A percentile compares a stretch with the other conserved stretches of the same genome.
Evolutionary conservation across 2,329 filamentous ascomycete genomes (phyloP).

Genomic region (Cordyceps farinosa): DNA sequence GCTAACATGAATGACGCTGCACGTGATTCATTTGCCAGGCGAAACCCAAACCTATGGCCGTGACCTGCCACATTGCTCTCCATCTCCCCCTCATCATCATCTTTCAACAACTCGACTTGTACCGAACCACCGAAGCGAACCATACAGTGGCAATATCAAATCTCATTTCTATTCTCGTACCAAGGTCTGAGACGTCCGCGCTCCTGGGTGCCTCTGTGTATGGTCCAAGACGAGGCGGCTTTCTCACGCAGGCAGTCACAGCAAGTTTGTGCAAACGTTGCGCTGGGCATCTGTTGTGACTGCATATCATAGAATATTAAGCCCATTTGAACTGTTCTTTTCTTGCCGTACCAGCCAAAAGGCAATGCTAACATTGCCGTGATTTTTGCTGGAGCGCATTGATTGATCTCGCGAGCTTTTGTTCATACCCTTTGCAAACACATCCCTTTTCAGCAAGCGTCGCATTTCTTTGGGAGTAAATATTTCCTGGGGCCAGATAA

Average conservation of each 20-base stretch:
- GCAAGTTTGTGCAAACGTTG: conserved; percentile 1
- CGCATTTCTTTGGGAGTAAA: conserved; percentile 4
- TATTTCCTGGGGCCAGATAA: background rate
- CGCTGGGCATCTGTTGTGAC: conserved; percentile 7
- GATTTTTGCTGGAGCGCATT: conserved; percentile 15
- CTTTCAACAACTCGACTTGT: background rate
- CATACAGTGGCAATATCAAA: background rate
- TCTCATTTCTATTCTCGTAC: background rate
- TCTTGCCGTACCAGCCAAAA: conserved; percentile 10
- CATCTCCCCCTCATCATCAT: background rate
- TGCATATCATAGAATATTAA: conserved; percentile 16
- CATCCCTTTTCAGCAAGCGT: background rate
- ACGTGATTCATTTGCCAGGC: conserved; percentile 5
- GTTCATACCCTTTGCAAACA: conserved; percentile 3
- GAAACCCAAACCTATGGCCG: background rate
- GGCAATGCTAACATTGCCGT: conserved; percentile 15
- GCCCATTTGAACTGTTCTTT: conserved; percentile 13
- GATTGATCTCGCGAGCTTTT: conserved; percentile 8
- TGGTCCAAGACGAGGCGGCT: background rate
- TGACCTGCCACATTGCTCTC: background rate
- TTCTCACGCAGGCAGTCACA: conserved; percentile 1
- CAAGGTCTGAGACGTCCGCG: background rate
- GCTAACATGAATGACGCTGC: background rate
- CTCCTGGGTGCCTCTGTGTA: background rate
- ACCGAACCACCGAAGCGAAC: conserved; percentile 7